Evolutionary conservation across 331 rosid genomes (phyloP).

Genomic region (Malus hybrid): DNA sequence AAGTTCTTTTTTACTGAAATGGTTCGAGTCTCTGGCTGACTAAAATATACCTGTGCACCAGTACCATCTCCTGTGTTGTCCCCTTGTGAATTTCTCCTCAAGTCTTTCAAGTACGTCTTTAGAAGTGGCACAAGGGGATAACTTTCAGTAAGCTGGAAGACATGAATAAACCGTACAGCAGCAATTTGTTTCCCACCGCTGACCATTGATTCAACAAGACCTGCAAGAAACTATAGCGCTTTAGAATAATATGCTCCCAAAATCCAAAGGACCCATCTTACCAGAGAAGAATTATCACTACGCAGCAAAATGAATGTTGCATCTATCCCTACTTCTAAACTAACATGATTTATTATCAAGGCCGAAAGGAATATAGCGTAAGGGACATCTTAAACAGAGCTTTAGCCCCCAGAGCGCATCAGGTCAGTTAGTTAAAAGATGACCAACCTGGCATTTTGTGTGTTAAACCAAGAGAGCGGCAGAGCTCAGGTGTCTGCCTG

Average conservation of each 20-base stretch:
- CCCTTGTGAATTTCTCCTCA: slow-evolving; percentile 70
- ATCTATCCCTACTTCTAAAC: slow-evolving; percentile 13
- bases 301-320: slow-evolving; percentile 8
- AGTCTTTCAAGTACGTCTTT: slow-evolving; percentile 59
- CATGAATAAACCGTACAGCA: slow-evolving; percentile 58
- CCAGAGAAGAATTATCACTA: slow-evolving; percentile 9
- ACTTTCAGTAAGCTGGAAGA: slow-evolving; percentile 53
- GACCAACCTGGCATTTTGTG: slow-evolving; percentile 95
- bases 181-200: slow-evolving; percentile 48
- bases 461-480: slow-evolving; percentile 76
- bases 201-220: slow-evolving; percentile 42
- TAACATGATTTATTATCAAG: slow-evolving; percentile 14
- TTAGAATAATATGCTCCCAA: slow-evolving; percentile 16
- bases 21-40: slow-evolving; percentile 1
- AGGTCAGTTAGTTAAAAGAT: slow-evolving; percentile 58
- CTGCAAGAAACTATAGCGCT: slow-evolving; percentile 31
- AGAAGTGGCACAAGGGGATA: slow-evolving; percentile 66
- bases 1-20: not conserved
- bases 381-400: slow-evolving; percentile 40
- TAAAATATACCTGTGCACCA: slow-evolving; percentile 41
- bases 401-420: slow-evolving; percentile 48
- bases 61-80: slow-evolving; percentile 32
- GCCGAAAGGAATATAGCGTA: slow-evolving; percentile 27
- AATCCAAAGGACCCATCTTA: not conserved
- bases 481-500: slow-evolving; percentile 87